These are phyloP conservation scores for Penstemon newberryi DNA, from an alignment of 257 asterid genomes.

Conservation along the genomic window DNA sequence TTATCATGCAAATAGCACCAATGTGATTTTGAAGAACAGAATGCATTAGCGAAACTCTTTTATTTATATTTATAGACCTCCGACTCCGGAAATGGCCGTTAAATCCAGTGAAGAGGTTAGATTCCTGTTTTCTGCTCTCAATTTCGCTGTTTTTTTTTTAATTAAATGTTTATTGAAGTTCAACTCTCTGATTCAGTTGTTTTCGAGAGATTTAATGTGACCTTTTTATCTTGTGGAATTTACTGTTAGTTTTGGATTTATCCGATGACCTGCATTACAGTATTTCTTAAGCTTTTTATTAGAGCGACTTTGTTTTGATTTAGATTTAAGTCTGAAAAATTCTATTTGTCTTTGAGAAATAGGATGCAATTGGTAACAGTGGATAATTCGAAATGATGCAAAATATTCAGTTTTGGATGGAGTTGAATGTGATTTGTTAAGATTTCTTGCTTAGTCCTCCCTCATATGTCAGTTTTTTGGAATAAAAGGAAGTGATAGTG, in stretches of 20 bases:
- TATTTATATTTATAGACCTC: slow-evolving; percentile 6
- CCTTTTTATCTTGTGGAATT: not conserved
- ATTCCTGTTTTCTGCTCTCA: slow-evolving; percentile 10
- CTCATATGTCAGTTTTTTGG: slow-evolving; percentile 2
- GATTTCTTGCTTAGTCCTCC: slow-evolving; percentile 12
- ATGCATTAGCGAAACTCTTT: slow-evolving; percentile 14
- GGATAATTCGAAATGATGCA: slow-evolving; percentile 23
- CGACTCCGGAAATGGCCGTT: slow-evolving; percentile 47
- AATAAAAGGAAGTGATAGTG: not conserved
- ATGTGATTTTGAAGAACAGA: slow-evolving; percentile 25
- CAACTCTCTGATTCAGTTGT: slow-evolving; percentile 25
- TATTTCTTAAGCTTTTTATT: no score
- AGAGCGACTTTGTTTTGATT: not conserved
- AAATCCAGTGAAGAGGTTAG: slow-evolving; percentile 48
- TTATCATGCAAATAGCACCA: slow-evolving; percentile 13
- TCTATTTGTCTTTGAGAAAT: not conserved
- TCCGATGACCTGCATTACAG: no score
- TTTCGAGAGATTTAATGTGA: slow-evolving; percentile 25
- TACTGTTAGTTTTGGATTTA: slow-evolving; percentile 15
- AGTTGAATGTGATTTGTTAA: slow-evolving; percentile 22
- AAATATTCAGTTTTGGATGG: slow-evolving; percentile 26
- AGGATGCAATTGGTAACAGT: not conserved
- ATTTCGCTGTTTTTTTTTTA: not conserved
- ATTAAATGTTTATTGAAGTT: slow-evolving; percentile 9
- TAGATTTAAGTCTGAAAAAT: slow-evolving; percentile 23